Percentiles rank a stretch among this genome's conserved stretches.
phyloP scores from a whole-genome alignment of 768 basidiomycete genomes.

The Austroboletus festivus region DNA sequence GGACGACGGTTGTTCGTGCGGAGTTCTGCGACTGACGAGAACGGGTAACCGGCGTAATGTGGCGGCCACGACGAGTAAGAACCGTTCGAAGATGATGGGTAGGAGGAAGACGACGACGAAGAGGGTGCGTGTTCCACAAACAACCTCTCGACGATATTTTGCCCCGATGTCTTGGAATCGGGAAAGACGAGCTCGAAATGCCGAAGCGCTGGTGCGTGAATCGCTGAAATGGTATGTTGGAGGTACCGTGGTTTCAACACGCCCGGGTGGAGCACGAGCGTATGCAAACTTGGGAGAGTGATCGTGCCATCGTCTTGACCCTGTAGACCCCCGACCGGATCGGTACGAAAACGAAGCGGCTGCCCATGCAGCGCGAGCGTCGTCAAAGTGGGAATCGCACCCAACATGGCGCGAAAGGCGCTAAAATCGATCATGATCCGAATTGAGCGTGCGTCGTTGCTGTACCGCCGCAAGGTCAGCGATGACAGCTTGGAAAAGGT shows the following conservation, averaged over 20 bases:
- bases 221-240: conserved; percentile 28
- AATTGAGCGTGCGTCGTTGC: conserved; percentile 24
- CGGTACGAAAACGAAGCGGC: conserved; percentile 25
- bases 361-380: conserved; percentile 29
- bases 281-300: conserved; percentile 27
- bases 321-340: conserved; percentile 8
- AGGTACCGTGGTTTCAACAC: conserved; percentile 32
- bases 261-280: conserved; percentile 28
- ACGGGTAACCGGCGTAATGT: neutral
- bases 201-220: conserved; percentile 27
- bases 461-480: conserved; percentile 28
- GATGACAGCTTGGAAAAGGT: conserved; percentile 23
- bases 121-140: conserved; percentile 16
- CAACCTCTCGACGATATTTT: conserved; percentile 24
- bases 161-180: conserved; percentile 28
- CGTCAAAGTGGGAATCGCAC: conserved; percentile 21
- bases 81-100: neutral
- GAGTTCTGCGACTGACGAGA: neutral
- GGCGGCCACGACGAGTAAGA: conserved; percentile 3
- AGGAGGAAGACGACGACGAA: neutral
- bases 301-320: conserved; percentile 7
- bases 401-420: conserved; percentile 25
- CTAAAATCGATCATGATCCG: conserved; percentile 30
- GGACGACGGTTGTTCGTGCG: conserved; percentile 13
- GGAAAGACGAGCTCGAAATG: conserved; percentile 34